Evolutionary conservation across 1,284 basidiomycete species (phyloP).

Genomic region (Ustilago crameri): DNA sequence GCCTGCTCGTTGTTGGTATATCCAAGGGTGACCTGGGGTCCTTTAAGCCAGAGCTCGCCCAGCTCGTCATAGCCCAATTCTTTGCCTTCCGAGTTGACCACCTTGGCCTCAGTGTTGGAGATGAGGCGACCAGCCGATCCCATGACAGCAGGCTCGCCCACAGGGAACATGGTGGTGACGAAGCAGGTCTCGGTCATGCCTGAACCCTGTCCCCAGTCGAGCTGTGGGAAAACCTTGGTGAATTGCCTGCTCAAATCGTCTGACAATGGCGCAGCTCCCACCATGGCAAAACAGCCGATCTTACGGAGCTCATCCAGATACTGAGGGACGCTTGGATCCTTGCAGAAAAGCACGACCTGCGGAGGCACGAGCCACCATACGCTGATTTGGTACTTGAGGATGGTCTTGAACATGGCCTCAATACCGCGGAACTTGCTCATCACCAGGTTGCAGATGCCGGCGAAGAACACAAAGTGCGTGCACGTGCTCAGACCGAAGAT

Average conservation of each 20-base stretch:
- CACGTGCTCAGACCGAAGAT: constrained; percentile 63
- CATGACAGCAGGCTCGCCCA: constrained; percentile 62
- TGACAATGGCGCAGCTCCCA: constrained; percentile 56
- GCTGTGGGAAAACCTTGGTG: constrained; percentile 37
- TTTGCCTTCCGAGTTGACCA: constrained; percentile 53
- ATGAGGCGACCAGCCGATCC: constrained; percentile 59
- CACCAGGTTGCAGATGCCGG: constrained; percentile 57
- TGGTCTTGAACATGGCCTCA: constrained; percentile 56
- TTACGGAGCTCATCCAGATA: constrained; percentile 55
- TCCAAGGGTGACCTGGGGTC: constrained; percentile 60
- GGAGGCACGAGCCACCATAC: constrained; percentile 57
- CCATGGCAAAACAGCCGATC: constrained; percentile 52
- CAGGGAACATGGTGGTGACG: constrained; percentile 66
- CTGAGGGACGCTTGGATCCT: constrained; percentile 52
- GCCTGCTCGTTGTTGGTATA: constrained; percentile 63
- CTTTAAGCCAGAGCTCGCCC: constrained; percentile 66
- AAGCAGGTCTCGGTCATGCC: constrained; percentile 64
- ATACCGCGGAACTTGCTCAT: constrained; percentile 58
- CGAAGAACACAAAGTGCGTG: constrained; percentile 62
- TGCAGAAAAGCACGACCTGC: constrained; percentile 54
- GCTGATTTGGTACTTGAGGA: constrained; percentile 60
- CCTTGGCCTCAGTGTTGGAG: constrained; percentile 59
- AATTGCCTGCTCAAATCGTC: constrained; percentile 57
- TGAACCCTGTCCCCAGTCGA: constrained; percentile 60
- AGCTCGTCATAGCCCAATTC: constrained; percentile 66